phyloP scores from a whole-genome alignment of 2,329 filamentous ascomycete species.

The Thyridium curvatum region DNA sequence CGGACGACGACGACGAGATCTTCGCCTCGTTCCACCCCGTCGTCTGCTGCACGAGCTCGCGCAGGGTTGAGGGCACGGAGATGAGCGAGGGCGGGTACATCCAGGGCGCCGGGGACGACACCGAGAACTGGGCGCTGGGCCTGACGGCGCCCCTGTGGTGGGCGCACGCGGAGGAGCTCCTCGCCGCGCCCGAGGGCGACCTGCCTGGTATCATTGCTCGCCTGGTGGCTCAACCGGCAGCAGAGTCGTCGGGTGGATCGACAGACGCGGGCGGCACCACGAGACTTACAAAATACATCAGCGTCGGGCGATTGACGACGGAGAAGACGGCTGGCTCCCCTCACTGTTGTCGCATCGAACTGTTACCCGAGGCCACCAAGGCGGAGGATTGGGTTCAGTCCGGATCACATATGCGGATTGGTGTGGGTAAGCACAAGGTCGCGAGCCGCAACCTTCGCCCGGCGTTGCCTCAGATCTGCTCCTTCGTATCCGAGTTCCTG shows the following conservation, averaged over 20 bases:
- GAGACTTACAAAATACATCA: conserved; percentile 12
- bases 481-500: conserved; percentile 43
- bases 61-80: conserved; percentile 62
- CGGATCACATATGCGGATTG: conserved; percentile 44
- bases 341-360: conserved; percentile 29
- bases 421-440: conserved; percentile 65
- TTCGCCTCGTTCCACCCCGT: conserved; percentile 62
- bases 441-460: conserved; percentile 78
- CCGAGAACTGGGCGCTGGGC: conserved; percentile 83
- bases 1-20: conserved; percentile 18
- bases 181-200: conserved; percentile 60
- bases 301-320: conserved; percentile 14
- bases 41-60: conserved; percentile 80
- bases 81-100: conserved; percentile 66
- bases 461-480: conserved; percentile 57
- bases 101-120: conserved; percentile 91
- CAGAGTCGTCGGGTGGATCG: conserved; percentile 8
- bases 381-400: conserved; percentile 33
- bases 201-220: conserved; percentile 41
- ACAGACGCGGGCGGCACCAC: conserved; percentile 22
- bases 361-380: conserved; percentile 36
- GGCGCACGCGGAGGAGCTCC: conserved; percentile 54
- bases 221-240: conserved; percentile 29
- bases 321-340: not conserved
- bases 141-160: conserved; percentile 78